A percentile compares a stretch with the other conserved stretches of the same genome.
Evolutionary conservation across 192 early-diverging fungal species (phyloP).

Genomic region (Entophlyctis luteolus): DNA sequence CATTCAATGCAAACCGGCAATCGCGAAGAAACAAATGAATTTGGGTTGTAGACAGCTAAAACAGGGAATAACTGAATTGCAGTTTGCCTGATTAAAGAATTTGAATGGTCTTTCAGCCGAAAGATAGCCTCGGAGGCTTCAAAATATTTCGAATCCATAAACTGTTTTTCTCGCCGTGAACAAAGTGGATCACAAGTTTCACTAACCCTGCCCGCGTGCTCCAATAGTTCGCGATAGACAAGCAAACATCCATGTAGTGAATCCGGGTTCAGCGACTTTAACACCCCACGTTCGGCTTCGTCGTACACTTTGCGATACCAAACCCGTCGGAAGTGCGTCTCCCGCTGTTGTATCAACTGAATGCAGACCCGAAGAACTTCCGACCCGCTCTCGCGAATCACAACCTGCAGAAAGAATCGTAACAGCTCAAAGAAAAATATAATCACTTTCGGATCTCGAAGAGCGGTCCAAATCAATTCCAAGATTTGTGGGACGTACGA

Average conservation of each 20-base stretch:
- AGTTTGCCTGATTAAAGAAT: slow-evolving; percentile 72
- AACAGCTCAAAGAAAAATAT: not conserved
- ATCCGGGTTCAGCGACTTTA: slow-evolving; percentile 63
- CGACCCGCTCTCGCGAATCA: slow-evolving; percentile 77
- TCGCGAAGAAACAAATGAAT: slow-evolving; percentile 62
- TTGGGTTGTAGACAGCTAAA: slow-evolving; percentile 74
- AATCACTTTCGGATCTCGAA: slow-evolving; percentile 69
- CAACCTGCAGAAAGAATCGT: slow-evolving; percentile 36
- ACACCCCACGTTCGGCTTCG: slow-evolving; percentile 70
- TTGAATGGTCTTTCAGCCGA: slow-evolving; percentile 71
- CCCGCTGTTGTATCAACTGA: slow-evolving; percentile 72
- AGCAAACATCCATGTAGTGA: slow-evolving; percentile 83
- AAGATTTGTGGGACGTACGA: slow-evolving; percentile 76
- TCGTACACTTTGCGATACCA: slow-evolving; percentile 82
- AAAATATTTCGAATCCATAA: slow-evolving; percentile 76
- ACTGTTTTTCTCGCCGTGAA: too few species aligned
- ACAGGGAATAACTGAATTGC: slow-evolving; percentile 80
- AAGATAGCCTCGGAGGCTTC: slow-evolving; percentile 74
- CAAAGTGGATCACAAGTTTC: too few species aligned
- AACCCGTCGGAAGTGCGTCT: slow-evolving; percentile 53
- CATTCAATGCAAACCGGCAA: slow-evolving; percentile 70
- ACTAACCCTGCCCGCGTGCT: slow-evolving; percentile 72
- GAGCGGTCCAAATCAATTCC: slow-evolving; percentile 76
- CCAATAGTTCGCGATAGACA: slow-evolving; percentile 72
- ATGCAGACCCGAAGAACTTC: slow-evolving; percentile 76